These are phyloP conservation scores for Pleurotus citrinopileatus DNA, from an alignment of 768 basidiomycete genomes.

Conservation along the genomic window DNA sequence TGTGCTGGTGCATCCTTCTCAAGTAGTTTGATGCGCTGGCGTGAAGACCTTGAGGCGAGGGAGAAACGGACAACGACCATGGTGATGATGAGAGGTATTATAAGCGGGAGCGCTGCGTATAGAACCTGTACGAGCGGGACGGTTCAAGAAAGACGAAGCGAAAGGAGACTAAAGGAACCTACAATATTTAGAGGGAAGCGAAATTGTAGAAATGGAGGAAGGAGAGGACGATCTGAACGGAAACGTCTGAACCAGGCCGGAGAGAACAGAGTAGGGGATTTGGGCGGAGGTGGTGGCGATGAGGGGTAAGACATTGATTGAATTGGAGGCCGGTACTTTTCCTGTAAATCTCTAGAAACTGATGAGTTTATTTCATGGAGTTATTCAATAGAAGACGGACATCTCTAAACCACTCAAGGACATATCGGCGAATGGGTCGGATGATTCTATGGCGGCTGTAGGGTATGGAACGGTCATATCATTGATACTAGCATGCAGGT, in stretches of 20 bases:
- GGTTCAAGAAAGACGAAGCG: neutral
- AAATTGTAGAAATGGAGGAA: slow-evolving; percentile 60
- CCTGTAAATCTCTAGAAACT: slow-evolving; percentile 46
- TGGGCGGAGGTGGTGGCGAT: slow-evolving; percentile 35
- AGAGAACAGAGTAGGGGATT: slow-evolving; percentile 38
- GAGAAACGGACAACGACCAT: slow-evolving; percentile 55
- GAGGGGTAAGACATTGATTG: slow-evolving; percentile 46
- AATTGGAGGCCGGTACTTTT: slow-evolving; percentile 56
- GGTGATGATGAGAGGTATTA: slow-evolving; percentile 59
- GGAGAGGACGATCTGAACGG: slow-evolving; percentile 35
- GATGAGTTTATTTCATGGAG: slow-evolving; percentile 3
- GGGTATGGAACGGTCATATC: slow-evolving; percentile 83
- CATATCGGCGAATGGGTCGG: slow-evolving; percentile 63
- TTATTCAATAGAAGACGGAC: slow-evolving; percentile 33
- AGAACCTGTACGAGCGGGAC: slow-evolving; percentile 36
- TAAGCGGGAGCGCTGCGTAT: slow-evolving; percentile 55
- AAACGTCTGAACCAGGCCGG: slow-evolving; percentile 42
- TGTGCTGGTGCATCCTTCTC: slow-evolving; percentile 51
- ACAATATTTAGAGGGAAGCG: slow-evolving; percentile 74
- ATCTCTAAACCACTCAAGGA: slow-evolving; percentile 57
- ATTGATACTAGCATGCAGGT: slow-evolving; percentile 45
- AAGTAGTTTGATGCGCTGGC: slow-evolving; percentile 59
- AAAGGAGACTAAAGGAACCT: slow-evolving; percentile 23
- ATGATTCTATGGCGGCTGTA: slow-evolving; percentile 67
- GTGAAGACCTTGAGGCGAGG: slow-evolving; percentile 56